Base-by-base conservation (phyloP, 495 filamentous ascomycete genomes). In the Entonaema liquescens region DNA sequence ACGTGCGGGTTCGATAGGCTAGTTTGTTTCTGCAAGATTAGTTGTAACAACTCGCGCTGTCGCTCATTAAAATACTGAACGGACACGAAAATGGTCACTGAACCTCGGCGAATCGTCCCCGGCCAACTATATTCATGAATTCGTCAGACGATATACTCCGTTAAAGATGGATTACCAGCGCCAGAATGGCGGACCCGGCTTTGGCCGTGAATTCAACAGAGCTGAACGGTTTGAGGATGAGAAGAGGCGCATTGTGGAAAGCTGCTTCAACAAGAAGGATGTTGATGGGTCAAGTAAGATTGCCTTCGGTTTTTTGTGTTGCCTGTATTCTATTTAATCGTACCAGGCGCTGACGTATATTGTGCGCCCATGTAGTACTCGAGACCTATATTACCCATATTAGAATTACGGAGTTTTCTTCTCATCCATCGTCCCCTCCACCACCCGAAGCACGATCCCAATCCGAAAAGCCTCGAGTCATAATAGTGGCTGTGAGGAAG, bases 381-480 rank as follows among this genome's bases (percentile, higher is more conserved):
- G 95, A 99, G 80, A 97, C 93, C 55, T 99, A 99, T 83, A 99
- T 99, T 69, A 99, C 94, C 7, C 95, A 99, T 77, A 93, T 98
- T 66, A 88, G 89, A 68, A 91, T 99, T 71, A 87, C 85, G 49
- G 95, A 99, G 81, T 96, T 93, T 83, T 88, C 88, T 47, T 84
- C 87, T 17, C 90, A 92, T 77, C 94, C 95, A n/a, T 92, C 93
- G 2, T 82, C 84, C n/a, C 94, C 95, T 53, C 88, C 93, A 42
- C 95, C 95, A 1, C 92, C 92, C 13, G 87, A 87, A 25, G 86
- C 89, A 6, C 78, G 82, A 65, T 80, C 87, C 12, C 84, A 91
- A 44, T 88, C 91, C 77, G 95, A 97, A 77, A 99, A 99, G 79
- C 84, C 90, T 47, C 89, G 95, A 54, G 83, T 97, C 55, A 96